Evolutionary conservation across 78 protist species (phyloP), one percentile per base, ranked within the genome.

Genomic region (Dictyostelium brefeldianum): DNA sequence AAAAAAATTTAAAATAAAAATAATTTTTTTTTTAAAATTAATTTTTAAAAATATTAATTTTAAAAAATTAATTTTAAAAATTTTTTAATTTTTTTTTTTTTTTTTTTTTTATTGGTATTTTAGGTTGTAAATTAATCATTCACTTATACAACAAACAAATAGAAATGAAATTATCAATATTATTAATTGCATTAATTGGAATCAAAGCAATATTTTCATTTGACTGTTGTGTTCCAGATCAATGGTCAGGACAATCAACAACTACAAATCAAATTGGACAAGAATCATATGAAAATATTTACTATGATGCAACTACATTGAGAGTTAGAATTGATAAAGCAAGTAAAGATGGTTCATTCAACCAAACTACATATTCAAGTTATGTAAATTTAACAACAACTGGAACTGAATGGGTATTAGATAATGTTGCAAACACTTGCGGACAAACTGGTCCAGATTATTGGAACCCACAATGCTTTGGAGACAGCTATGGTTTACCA

Each of bases 341-440:
- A 46, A 29, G 31, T 67, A 15, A 70, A 29, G 43, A 67, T 20
- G 75, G 75, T 31, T 25, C 43, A 50, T 67, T 81, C 36, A 83
- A 83, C 31, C 90, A 83, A 54, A 83, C 81, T 8, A 50, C 90
- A 8, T 83, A 53, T 56, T 41, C 62, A 36, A 48, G 36, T 46
- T 83, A 36, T 53, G 29, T 54, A n/a, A 51, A n/a, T 41, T 29
- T 47, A 29, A 53, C 27, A 0, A 14, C 11, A 14, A 70, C 90
- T 29, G 90, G 90, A 54, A 17, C 36, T 8, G 90, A 83, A 41
- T 83, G 90, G 90, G 90, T 83, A 9, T 10, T 71, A n/a, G 69
- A 83, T 59, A 15, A 31, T n/a, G 14, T 77, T 0, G 56, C 8
- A 2, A n/a, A 57, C 0, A 12, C 27, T 18, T 83, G 90, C 54